Percentiles rank a stretch among this genome's conserved stretches.
Conservation (phyloP, 495 filamentous ascomycete species). For the Platismatia glauca region DNA sequence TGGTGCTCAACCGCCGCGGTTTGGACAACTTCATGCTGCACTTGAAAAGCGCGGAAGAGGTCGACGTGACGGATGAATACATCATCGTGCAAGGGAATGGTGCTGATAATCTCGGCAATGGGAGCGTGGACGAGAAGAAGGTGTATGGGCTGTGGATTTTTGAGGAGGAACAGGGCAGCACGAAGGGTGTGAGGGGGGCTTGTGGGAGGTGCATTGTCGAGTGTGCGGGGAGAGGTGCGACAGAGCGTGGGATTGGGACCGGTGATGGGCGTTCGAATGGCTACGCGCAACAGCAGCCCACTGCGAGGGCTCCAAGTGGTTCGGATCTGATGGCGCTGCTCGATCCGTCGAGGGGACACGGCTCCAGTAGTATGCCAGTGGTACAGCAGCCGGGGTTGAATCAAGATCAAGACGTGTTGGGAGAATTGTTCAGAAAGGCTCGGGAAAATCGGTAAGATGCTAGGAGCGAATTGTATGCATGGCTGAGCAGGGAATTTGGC, state of each 20-base stretch:
- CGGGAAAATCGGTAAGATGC: background rate
- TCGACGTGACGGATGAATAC: conserved; percentile 53
- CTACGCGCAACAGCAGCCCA: background rate
- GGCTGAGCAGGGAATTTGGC: conserved; percentile 1
- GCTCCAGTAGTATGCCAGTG: no score
- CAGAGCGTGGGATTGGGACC: conserved; percentile 30
- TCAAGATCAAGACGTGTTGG: background rate
- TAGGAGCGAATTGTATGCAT: background rate
- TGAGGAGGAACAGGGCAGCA: conserved; percentile 46
- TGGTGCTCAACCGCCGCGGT: conserved; percentile 53
- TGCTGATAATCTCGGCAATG: conserved; percentile 20
- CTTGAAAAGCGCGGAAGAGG: conserved; percentile 27
- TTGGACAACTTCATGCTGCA: conserved; percentile 45
- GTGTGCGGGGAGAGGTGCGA: conserved; percentile 44
- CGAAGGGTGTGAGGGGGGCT: conserved; percentile 40
- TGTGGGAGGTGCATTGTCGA: conserved; percentile 46
- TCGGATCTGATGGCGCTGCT: conserved; percentile 15
- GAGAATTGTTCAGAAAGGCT: conserved; percentile 2
- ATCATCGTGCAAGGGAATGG: conserved; percentile 43
- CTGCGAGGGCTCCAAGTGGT: background rate
- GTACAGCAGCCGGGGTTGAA: background rate
- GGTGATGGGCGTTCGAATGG: background rate
- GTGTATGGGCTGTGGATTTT: conserved; percentile 60
- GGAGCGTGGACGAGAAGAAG: conserved; percentile 26
- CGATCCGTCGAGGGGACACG: background rate